A percentile compares a stretch with the other conserved stretches of the same genome.
Conservation (phyloP, 768 basidiomycete species). For the Lactarius psammicola region DNA sequence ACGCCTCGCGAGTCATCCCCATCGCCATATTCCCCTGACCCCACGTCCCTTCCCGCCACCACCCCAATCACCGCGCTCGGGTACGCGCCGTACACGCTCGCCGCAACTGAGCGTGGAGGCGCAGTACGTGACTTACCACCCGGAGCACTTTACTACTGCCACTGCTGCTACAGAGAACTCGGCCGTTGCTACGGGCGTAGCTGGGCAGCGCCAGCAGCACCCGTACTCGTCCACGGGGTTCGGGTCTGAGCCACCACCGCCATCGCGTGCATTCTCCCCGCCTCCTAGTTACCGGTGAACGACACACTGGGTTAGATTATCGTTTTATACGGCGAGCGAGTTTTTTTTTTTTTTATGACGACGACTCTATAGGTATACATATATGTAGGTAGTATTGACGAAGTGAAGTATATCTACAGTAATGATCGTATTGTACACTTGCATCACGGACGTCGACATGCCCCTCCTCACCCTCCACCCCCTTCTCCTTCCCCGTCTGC, state of each 20-base stretch:
- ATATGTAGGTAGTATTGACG: conserved; percentile 1
- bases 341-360: not conserved
- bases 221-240: not conserved
- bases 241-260: not conserved
- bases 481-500: not conserved
- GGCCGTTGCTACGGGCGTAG: no score
- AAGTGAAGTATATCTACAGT: not conserved
- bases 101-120: not conserved
- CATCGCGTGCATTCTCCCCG: conserved; percentile 3
- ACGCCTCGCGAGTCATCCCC: not conserved
- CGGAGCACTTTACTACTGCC: conserved; percentile 8
- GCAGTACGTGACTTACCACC: not conserved
- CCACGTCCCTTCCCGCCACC: not conserved
- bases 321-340: not conserved
- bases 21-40: not conserved
- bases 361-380: conserved; percentile 3
- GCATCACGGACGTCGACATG: not conserved
- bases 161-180: not conserved
- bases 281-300: conserved; percentile 17
- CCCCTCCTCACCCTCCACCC: not conserved
- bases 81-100: not conserved
- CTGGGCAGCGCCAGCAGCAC: not conserved
- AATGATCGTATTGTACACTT: conserved; percentile 1
- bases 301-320: not conserved
- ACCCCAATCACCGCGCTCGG: not conserved